Base-by-base conservation (phyloP, 2,329 filamentous ascomycete genomes). In the Sporothrix protearum region DNA sequence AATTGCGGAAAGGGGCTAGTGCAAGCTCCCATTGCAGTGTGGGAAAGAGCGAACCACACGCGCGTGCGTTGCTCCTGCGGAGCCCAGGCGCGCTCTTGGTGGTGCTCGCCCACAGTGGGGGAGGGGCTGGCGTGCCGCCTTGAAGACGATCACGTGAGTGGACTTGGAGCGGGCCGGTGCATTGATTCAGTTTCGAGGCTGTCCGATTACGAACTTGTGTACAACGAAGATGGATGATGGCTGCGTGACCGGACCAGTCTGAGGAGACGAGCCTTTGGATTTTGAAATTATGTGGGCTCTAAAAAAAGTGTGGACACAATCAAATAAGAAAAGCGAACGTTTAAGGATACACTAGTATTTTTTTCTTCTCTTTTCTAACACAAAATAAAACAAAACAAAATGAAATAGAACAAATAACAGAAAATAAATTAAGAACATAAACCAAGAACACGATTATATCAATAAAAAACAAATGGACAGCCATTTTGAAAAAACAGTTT, bases 1-100 rank as follows among this genome's bases (percentile, higher is more conserved):
- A 28, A 22, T 30, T 45, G 19, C 39, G 63, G 63, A 66, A 64
- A 66, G 63, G 42, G 63, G 63, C 63, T 49, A 66, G 63, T 66
- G 63, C 63, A 64, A 64, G 59, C 59, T 45, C 19, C 12, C n/a
- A 22, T 25, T 28, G 39, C 36, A 25, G 59, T 45, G 36, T 9
- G 25, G 59, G 59, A 42, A 64, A 64, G 36, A 14, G 36, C 36
- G 36, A 64, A 39, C 57, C 57, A 42, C n/a, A 63, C 57, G n/a
- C 55, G 55, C 59, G 36, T 64, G 36, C 36, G 36, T 28, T 64
- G 59, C 59, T 64, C 36, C 22, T 64, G 59, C 39, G 59, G 59
- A 53, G 36, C 59, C 59, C 22, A 30, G 63, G 22, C 63, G 25
- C 42, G 63, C n/a, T 66, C 14, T 25, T 63, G 19, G 59, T 22